These are phyloP conservation scores for Trametes pubescens DNA, from an alignment of 1,284 basidiomycete genomes.

Conservation along the genomic window DNA sequence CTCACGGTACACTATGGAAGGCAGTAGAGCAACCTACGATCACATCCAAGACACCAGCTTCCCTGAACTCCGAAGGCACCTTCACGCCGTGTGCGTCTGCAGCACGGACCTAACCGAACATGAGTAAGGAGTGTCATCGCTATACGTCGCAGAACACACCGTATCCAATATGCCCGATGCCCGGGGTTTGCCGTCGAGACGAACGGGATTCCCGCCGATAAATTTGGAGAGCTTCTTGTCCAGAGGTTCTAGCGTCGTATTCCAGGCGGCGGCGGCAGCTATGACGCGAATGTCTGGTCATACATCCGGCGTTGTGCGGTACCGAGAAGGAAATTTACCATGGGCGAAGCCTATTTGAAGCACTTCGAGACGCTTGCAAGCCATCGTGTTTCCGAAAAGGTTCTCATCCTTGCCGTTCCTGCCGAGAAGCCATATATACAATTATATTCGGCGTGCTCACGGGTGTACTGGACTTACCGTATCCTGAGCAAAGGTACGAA, in stretches of 20 bases:
- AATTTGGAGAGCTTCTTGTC: slow-evolving; percentile 76
- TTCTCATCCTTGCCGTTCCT: slow-evolving; percentile 81
- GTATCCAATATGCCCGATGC: slow-evolving; percentile 86
- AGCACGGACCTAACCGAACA: slow-evolving; percentile 59
- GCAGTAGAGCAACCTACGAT: slow-evolving; percentile 56
- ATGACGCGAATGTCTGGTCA: background rate
- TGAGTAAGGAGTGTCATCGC: background rate
- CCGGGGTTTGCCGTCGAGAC: slow-evolving; percentile 80
- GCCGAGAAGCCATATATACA: slow-evolving; percentile 42
- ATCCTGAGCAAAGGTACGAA: slow-evolving; percentile 62
- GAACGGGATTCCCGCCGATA: slow-evolving; percentile 71
- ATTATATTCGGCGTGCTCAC: background rate
- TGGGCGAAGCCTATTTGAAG: slow-evolving; percentile 69
- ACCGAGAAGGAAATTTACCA: slow-evolving; percentile 45
- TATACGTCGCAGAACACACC: slow-evolving; percentile 45
- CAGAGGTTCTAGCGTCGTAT: slow-evolving; percentile 67
- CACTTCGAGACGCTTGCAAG: slow-evolving; percentile 72
- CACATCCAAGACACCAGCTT: slow-evolving; percentile 61
- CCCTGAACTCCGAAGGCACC: slow-evolving; percentile 74
- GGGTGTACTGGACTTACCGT: slow-evolving; percentile 51
- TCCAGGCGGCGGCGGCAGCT: slow-evolving; percentile 75
- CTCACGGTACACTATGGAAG: background rate
- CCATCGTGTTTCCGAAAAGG: slow-evolving; percentile 70
- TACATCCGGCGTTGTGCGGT: background rate
- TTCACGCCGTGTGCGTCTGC: slow-evolving; percentile 75